Percentiles rank a stretch among this genome's conserved stretches.
Conservation (phyloP, 2,329 filamentous ascomycete genomes). For the Mycocentrospora acerina region DNA sequence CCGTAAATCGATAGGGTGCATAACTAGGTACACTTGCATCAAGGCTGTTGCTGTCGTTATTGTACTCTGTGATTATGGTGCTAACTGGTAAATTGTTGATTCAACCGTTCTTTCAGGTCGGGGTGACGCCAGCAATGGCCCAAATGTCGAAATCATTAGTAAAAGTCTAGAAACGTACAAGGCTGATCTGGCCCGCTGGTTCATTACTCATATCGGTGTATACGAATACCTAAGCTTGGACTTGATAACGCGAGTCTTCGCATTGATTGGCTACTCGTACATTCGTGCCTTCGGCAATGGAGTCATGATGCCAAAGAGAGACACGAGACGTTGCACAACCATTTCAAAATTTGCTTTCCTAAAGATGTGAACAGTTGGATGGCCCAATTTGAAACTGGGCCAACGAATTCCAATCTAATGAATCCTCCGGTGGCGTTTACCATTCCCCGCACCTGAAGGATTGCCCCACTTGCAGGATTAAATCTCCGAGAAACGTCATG, state of each 20-base stretch:
- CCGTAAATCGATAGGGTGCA: slow-evolving; percentile 22
- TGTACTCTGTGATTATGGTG: slow-evolving; percentile 29
- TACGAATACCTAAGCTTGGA: slow-evolving; percentile 13
- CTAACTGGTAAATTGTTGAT: slow-evolving; percentile 17
- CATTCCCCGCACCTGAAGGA: too few species aligned
- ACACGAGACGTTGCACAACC: too few species aligned
- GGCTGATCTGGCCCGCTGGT: slow-evolving; percentile 20
- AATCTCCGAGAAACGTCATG: too few species aligned
- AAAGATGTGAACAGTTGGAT: too few species aligned
- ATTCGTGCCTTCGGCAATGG: too few species aligned
- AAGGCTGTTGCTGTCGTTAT: slow-evolving; percentile 45
- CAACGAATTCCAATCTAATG: too few species aligned
- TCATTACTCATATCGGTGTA: slow-evolving; percentile 21
- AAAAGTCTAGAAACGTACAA: slow-evolving; percentile 19
- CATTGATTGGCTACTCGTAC: neutral
- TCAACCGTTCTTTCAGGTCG: slow-evolving; percentile 15
- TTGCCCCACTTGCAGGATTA: too few species aligned
- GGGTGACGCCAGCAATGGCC: slow-evolving; percentile 18
- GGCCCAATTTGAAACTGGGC: too few species aligned
- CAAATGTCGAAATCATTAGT: slow-evolving; percentile 20
- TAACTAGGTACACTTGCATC: slow-evolving; percentile 38
- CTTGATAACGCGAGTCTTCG: neutral
- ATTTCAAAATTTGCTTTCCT: too few species aligned
- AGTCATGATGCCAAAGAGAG: too few species aligned
- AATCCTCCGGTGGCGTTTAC: too few species aligned